These are phyloP conservation scores for Fusarium hostae DNA, from an alignment of 2,329 filamentous ascomycete genomes.

Conservation along the genomic window DNA sequence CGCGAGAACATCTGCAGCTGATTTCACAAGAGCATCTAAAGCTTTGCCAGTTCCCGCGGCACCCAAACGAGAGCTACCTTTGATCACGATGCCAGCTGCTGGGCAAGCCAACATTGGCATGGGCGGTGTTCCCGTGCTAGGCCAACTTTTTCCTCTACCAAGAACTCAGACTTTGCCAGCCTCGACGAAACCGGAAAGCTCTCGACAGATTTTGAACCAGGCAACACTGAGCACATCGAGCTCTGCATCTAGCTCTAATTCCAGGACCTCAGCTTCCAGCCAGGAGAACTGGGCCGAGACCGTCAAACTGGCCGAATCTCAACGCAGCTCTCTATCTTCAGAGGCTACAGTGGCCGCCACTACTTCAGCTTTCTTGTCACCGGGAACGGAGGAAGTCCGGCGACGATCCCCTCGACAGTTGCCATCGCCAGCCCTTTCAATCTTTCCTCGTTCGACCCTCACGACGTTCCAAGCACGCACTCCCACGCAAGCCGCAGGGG, in stretches of 20 bases:
- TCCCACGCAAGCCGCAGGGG: slow-evolving; percentile 10
- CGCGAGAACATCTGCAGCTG: slow-evolving; percentile 54
- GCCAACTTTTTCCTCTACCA: slow-evolving; percentile 56
- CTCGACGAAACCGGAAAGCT: slow-evolving; percentile 25
- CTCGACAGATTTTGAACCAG: slow-evolving; percentile 42
- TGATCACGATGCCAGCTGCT: slow-evolving; percentile 52
- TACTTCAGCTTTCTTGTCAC: slow-evolving; percentile 63
- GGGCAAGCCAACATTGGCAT: slow-evolving; percentile 51
- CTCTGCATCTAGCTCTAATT: slow-evolving; percentile 57
- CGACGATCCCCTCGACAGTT: slow-evolving; percentile 62
- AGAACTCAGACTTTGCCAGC: slow-evolving; percentile 45
- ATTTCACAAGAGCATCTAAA: slow-evolving; percentile 36
- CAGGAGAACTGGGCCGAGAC: not conserved
- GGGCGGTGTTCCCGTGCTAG: slow-evolving; percentile 54
- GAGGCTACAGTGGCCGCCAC: slow-evolving; percentile 51
- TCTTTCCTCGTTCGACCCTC: slow-evolving; percentile 13
- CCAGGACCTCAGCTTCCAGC: slow-evolving; percentile 61
- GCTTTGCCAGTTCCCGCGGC: slow-evolving; percentile 13
- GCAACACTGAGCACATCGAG: slow-evolving; percentile 61
- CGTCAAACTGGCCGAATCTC: not conserved
- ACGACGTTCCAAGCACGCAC: slow-evolving; percentile 1
- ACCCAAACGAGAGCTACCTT: slow-evolving; percentile 48
- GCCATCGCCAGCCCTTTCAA: slow-evolving; percentile 22
- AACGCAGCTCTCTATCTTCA: not conserved
- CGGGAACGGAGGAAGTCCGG: slow-evolving; percentile 60